A percentile compares a stretch with the other conserved stretches of the same genome.
Conservation (phyloP, 1,284 basidiomycete species). For the Phellopilus nigrolimitatus region DNA sequence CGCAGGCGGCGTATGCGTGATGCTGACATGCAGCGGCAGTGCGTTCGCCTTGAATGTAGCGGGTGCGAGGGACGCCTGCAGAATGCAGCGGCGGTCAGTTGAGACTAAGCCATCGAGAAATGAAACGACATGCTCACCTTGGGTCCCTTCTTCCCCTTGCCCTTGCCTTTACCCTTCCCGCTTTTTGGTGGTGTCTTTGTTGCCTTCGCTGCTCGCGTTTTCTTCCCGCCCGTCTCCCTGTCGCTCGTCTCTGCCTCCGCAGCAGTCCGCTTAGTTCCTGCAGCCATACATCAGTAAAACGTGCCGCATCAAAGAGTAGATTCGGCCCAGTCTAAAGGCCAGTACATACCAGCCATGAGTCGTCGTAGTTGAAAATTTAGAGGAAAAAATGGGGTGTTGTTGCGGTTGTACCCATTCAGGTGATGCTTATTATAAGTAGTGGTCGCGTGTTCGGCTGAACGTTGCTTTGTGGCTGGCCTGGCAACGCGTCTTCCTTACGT, state of each 20-base stretch:
- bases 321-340: background rate
- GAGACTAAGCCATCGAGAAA: background rate
- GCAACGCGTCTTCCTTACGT: slow-evolving; percentile 7
- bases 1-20: slow-evolving; percentile 62
- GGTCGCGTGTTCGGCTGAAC: background rate
- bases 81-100: background rate
- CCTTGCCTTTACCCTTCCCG: slow-evolving; percentile 26
- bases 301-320: background rate
- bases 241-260: slow-evolving; percentile 34
- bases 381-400: background rate
- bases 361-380: slow-evolving; percentile 6
- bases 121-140: slow-evolving; percentile 36
- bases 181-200: slow-evolving; percentile 37
- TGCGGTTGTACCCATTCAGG: background rate
- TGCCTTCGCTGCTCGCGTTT: slow-evolving; percentile 46
- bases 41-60: slow-evolving; percentile 60
- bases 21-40: slow-evolving; percentile 58
- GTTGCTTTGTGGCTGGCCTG: slow-evolving; percentile 2
- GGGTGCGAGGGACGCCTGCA: slow-evolving; percentile 42
- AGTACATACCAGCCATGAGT: slow-evolving; percentile 15
- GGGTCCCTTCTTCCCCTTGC: slow-evolving; percentile 34
- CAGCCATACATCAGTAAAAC: background rate
- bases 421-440: background rate
- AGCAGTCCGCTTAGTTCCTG: slow-evolving; percentile 20
- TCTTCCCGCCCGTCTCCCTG: slow-evolving; percentile 29